Evolutionary conservation across 2,329 filamentous ascomycete species (phyloP).

Genomic region (Ophiobolus disseminans): DNA sequence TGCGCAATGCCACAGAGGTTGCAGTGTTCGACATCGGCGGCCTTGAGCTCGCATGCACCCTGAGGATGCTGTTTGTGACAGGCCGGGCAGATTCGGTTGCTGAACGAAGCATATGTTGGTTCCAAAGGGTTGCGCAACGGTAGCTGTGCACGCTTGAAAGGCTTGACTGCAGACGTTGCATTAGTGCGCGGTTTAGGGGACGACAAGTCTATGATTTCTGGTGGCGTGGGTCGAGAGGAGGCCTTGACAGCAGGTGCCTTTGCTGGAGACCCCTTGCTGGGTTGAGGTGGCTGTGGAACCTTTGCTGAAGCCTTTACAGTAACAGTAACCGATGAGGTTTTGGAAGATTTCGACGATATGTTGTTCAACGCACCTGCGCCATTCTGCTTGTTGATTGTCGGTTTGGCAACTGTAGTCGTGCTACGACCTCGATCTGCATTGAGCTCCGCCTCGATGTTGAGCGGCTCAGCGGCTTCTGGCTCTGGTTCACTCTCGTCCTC

Average conservation of each 20-base stretch:
- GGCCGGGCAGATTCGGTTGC: conserved; percentile 55
- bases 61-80: conserved; percentile 62
- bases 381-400: conserved; percentile 27
- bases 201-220: background rate
- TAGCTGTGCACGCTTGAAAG: conserved; percentile 39
- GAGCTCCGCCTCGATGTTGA: conserved; percentile 15
- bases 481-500: conserved; percentile 35
- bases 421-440: conserved; percentile 7
- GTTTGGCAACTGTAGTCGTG: conserved; percentile 12
- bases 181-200: conserved; percentile 17
- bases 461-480: conserved; percentile 7
- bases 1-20: conserved; percentile 70
- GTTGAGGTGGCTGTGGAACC: background rate
- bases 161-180: conserved; percentile 32
- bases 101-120: conserved; percentile 24
- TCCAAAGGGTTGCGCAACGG: conserved; percentile 38
- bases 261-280: background rate
- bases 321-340: conserved; percentile 6
- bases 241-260: background rate
- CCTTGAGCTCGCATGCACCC: conserved; percentile 68
- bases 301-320: conserved; percentile 3
- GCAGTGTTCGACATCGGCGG: conserved; percentile 66
- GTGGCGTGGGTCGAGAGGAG: background rate
- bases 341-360: conserved; percentile 13
- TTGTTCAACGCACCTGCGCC: conserved; percentile 26